Base-by-base conservation (phyloP, 2,329 filamentous ascomycete species). In the Byssochlamys sp. region DNA sequence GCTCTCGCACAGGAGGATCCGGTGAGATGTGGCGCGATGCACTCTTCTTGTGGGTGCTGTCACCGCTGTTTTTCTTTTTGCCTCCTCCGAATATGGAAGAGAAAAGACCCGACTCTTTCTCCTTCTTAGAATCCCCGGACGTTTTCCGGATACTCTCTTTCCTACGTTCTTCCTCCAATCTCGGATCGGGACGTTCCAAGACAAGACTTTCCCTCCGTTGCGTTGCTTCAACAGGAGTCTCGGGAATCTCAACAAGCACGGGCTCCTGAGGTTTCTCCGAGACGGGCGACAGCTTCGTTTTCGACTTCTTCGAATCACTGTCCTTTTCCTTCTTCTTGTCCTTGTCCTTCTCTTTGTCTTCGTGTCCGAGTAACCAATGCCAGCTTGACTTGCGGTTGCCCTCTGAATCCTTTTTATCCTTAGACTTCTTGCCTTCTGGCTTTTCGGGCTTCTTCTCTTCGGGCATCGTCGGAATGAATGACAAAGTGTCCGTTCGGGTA, bases 71-170 rank as follows among this genome's bases (percentile, higher is more conserved):
- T 73, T 90, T 95, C 78, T 92, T 95, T 77, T 95, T 95, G 59
- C 87, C 83, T 49, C 90, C 89, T 14, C 91, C 90, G 68, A 99
- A 97, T 57, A 99, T 85, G 0, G 91, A 94, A 0, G 91, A 92
- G 64, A 99, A 91, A n/a, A 97, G 80, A 6, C 91, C 86, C 11
- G 77, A 72, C 60, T 96, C 90, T 69, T 95, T 96, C 63, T 96
- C 91, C 71, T 91, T 96, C 75, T 92, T 96, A 10, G 75, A 70
- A 24, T 85, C 81, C 31, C 78, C 76, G 0, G 81, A 81, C 3
- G 84, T 82, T 69, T 91, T 94, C 51, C 90, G 85, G 61, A 77
- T 81, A 65, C 83, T 86, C 63, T 94, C 95, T 73, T 87, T 92
- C 51, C 89, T 83, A 66, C 95, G 90, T 62, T 78, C 75, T 57